phyloP scores from a whole-genome alignment of 192 early-diverging fungal species.

The Coemansia erecta region DNA sequence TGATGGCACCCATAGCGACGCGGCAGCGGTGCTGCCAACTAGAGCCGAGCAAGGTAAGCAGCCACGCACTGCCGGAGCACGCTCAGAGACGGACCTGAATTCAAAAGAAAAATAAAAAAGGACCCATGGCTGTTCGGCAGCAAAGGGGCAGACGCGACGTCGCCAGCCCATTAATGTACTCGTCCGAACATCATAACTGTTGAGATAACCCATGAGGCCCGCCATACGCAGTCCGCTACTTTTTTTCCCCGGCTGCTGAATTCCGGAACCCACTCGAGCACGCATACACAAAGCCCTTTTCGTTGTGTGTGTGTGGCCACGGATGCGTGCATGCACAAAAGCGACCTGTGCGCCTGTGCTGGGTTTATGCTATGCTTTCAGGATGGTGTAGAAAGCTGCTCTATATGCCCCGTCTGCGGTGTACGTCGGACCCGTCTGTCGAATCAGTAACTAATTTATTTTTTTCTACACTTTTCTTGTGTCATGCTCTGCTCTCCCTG shows the following conservation, averaged over 20 bases:
- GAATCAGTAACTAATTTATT: slow-evolving; percentile 3
- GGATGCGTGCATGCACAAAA: not conserved
- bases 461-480: not conserved
- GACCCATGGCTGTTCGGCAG: not conserved
- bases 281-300: slow-evolving; percentile 3
- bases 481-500: not conserved
- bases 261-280: not conserved
- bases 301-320: not conserved
- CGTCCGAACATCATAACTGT: no score
- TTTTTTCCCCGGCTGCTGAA: slow-evolving; percentile 7
- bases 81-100: not conserved
- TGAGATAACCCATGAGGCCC: no score
- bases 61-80: no score
- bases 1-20: slow-evolving; percentile 10
- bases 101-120: not conserved
- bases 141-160: slow-evolving; percentile 1
- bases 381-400: no score
- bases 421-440: not conserved
- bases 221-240: not conserved
- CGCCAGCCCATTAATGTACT: not conserved
- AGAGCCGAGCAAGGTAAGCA: slow-evolving; percentile 32
- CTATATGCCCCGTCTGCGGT: no score
- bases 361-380: no score
- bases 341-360: not conserved
- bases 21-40: slow-evolving; percentile 5